A percentile compares a stretch with the other conserved stretches of the same genome.
These are phyloP conservation scores for Aspergillus neotritici DNA, from an alignment of 2,329 filamentous ascomycete genomes.

Conservation along the genomic window DNA sequence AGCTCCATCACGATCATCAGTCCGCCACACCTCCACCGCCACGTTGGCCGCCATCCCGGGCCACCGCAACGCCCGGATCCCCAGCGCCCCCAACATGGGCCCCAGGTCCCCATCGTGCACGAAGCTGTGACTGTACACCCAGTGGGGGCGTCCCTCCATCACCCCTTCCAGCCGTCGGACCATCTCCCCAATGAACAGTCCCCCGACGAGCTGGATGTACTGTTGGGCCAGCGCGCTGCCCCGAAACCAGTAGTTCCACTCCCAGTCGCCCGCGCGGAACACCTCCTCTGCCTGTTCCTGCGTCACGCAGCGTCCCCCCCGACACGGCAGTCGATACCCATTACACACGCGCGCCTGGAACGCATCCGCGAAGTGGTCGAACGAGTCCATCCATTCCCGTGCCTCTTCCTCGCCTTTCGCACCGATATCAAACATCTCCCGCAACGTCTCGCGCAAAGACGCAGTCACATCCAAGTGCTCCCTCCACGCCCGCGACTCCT, in stretches of 20 bases:
- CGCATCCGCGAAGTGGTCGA: constrained; percentile 39
- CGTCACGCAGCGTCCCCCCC: constrained; percentile 27
- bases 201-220: constrained; percentile 35
- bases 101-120: constrained; percentile 37
- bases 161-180: constrained; percentile 28
- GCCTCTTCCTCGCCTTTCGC: constrained; percentile 20
- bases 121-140: constrained; percentile 33
- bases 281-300: constrained; percentile 29
- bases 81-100: constrained; percentile 31
- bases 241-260: constrained; percentile 40
- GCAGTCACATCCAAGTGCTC: constrained; percentile 31
- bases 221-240: constrained; percentile 27
- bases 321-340: constrained; percentile 34
- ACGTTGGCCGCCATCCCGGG: constrained; percentile 37
- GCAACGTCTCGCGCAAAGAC: constrained; percentile 24
- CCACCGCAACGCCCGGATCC: constrained; percentile 34
- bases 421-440: constrained; percentile 21
- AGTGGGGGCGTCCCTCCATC: constrained; percentile 11
- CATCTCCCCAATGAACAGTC: constrained; percentile 36
- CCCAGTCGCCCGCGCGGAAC: constrained; percentile 39
- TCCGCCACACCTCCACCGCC: constrained; percentile 34
- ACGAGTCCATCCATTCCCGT: constrained; percentile 29
- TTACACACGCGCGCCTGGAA: constrained; percentile 39
- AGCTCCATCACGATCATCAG: too few species aligned
- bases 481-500: constrained; percentile 31